Evolutionary conservation across 2,329 filamentous ascomycete species (phyloP).

Genomic region (Ophiocordyceps camponoti-floridani): DNA sequence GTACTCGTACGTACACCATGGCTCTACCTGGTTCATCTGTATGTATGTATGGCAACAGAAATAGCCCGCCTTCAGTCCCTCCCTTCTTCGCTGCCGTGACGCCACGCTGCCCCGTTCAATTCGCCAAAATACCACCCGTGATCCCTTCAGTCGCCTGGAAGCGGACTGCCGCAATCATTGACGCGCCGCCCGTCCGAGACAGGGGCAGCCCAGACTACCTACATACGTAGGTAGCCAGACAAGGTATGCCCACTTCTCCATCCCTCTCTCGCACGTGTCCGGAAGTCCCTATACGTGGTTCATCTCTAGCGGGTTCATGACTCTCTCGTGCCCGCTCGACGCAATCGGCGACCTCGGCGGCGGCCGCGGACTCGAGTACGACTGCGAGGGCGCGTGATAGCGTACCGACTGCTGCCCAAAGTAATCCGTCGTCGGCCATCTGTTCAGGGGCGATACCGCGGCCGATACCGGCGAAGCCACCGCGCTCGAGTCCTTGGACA

Average conservation of each 20-base stretch:
- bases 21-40: not conserved
- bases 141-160: too few relatives aligned
- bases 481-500: conserved; percentile 38
- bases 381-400: conserved; percentile 35
- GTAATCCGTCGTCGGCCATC: conserved; percentile 34
- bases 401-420: conserved; percentile 31
- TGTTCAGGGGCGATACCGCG: conserved; percentile 16
- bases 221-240: too few relatives aligned
- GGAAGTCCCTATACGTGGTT: conserved; percentile 25
- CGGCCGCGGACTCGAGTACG: conserved; percentile 36
- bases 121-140: not conserved
- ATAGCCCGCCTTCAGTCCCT: not conserved
- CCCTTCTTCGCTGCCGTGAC: conserved; percentile 2
- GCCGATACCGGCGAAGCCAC: conserved; percentile 32
- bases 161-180: too few relatives aligned
- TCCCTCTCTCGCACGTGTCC: not conserved
- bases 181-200: too few relatives aligned
- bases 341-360: conserved; percentile 21
- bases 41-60: not conserved
- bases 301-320: conserved; percentile 37
- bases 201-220: too few relatives aligned
- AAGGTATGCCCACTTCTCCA: not conserved
- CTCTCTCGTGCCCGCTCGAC: conserved; percentile 13
- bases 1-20: too few relatives aligned
- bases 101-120: conserved; percentile 4